A percentile compares a stretch with the other conserved stretches of the same genome.
Evolutionary conservation across 2,329 filamentous ascomycete species (phyloP).

Genomic region (Ilyonectria mors-panacis): DNA sequence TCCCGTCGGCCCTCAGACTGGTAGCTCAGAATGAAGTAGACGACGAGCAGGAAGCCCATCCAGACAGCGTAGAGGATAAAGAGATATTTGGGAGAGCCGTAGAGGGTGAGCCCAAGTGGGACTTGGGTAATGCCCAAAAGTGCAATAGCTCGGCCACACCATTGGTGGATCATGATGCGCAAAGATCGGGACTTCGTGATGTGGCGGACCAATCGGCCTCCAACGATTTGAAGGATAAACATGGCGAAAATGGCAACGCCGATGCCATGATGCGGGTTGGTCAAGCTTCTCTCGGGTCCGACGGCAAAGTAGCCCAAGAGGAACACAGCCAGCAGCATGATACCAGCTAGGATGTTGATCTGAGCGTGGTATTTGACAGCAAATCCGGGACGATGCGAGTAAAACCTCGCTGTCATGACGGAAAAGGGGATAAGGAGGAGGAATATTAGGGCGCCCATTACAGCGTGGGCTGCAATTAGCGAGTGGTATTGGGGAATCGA

Average conservation of each 20-base stretch:
- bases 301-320: constrained; percentile 85
- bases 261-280: constrained; percentile 89
- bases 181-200: constrained; percentile 65
- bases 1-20: constrained; percentile 69
- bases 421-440: constrained; percentile 80
- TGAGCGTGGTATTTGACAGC: constrained; percentile 81
- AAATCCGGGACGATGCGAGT: constrained; percentile 71
- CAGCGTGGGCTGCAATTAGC: constrained; percentile 79
- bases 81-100: constrained; percentile 87
- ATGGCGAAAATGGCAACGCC: constrained; percentile 84
- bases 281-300: constrained; percentile 77
- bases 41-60: constrained; percentile 78
- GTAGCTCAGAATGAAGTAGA: constrained; percentile 87
- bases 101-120: constrained; percentile 89
- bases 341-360: constrained; percentile 77
- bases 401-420: constrained; percentile 82
- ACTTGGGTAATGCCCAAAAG: constrained; percentile 90
- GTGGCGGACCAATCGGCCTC: constrained; percentile 74
- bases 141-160: constrained; percentile 84
- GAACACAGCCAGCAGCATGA: constrained; percentile 79
- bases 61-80: constrained; percentile 91
- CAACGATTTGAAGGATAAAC: constrained; percentile 79
- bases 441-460: constrained; percentile 81
- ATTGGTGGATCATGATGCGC: constrained; percentile 83
- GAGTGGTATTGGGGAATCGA: constrained; percentile 78